These are phyloP conservation scores for Xylaria polymorpha DNA, from an alignment of 2,329 filamentous ascomycete species.

Conservation along the genomic window DNA sequence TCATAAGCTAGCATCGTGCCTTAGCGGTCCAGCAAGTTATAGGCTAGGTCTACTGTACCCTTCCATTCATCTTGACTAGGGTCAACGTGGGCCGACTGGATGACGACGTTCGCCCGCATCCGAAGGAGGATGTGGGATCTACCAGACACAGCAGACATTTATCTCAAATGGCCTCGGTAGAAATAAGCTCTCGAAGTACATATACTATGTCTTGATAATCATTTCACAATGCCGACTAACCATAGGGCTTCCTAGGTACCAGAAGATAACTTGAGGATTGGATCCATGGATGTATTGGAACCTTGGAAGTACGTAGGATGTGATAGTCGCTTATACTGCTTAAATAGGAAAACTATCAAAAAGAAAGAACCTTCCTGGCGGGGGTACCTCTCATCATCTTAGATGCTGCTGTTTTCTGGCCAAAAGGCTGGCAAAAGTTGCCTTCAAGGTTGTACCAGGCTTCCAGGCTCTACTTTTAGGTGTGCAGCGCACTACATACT, in stretches of 20 bases:
- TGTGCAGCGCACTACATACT: not conserved
- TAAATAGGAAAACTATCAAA: not conserved
- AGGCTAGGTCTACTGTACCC: not conserved
- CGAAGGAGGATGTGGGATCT: not conserved
- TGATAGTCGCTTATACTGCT: slow-evolving; percentile 20
- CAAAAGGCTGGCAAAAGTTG: slow-evolving; percentile 14
- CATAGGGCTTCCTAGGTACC: not conserved
- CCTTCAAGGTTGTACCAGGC: not conserved
- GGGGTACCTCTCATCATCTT: not conserved
- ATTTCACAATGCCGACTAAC: not conserved
- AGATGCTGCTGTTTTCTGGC: not conserved
- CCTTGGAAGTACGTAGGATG: not conserved
- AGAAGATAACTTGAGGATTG: not conserved
- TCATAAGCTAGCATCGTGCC: not conserved
- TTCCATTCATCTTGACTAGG: not conserved
- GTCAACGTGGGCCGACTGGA: not conserved
- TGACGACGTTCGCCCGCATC: not conserved
- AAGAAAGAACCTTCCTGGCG: not conserved
- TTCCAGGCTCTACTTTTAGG: not conserved
- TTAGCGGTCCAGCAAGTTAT: not conserved
- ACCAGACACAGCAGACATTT: not conserved
- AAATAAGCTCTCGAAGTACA: not conserved
- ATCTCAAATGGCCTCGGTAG: not conserved
- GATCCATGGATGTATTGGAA: not conserved
- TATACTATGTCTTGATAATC: not conserved